Evolutionary conservation across 257 asterid genomes (phyloP).

Genomic region (Knoxia roxburghii): DNA sequence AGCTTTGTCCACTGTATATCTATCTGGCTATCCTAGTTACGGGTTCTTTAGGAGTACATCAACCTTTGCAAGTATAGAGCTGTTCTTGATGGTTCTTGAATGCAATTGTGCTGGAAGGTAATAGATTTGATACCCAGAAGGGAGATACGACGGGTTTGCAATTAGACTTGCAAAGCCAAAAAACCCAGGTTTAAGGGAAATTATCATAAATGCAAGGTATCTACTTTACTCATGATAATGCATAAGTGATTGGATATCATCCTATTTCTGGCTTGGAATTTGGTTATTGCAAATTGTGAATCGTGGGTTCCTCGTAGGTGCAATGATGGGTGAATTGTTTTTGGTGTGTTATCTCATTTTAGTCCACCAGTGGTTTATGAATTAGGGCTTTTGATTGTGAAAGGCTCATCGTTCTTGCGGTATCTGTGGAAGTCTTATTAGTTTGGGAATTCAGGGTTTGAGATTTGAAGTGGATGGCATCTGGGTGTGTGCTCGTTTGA

Average conservation of each 20-base stretch:
- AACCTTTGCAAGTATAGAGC: not conserved
- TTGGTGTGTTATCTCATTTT: constrained; percentile 6
- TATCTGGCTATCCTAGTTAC: not conserved
- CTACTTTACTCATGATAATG: constrained; percentile 26
- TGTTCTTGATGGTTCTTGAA: constrained; percentile 18
- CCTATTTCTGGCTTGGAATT: constrained; percentile 19
- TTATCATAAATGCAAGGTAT: constrained; percentile 4
- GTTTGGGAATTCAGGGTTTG: constrained; percentile 17
- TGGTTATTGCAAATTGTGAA: constrained; percentile 9
- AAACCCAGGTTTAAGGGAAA: constrained; percentile 22
- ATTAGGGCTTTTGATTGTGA: constrained; percentile 15
- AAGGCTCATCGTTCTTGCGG: constrained; percentile 12
- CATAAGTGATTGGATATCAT: constrained; percentile 32
- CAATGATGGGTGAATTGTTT: constrained; percentile 15
- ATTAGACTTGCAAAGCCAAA: constrained; percentile 22
- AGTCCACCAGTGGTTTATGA: constrained; percentile 20
- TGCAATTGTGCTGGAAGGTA: constrained; percentile 32
- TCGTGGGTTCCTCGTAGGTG: constrained; percentile 14
- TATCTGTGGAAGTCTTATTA: constrained; percentile 8
- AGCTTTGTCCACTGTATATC: constrained; percentile 9
- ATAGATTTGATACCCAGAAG: constrained; percentile 25
- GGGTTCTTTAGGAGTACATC: not conserved
- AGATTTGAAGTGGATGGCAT: constrained; percentile 12
- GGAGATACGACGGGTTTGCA: constrained; percentile 26
- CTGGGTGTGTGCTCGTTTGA: constrained; percentile 13